These are phyloP conservation scores for Blastomyces gilchristii DNA, from an alignment of 2,329 filamentous ascomycete species.

Conservation along the genomic window DNA sequence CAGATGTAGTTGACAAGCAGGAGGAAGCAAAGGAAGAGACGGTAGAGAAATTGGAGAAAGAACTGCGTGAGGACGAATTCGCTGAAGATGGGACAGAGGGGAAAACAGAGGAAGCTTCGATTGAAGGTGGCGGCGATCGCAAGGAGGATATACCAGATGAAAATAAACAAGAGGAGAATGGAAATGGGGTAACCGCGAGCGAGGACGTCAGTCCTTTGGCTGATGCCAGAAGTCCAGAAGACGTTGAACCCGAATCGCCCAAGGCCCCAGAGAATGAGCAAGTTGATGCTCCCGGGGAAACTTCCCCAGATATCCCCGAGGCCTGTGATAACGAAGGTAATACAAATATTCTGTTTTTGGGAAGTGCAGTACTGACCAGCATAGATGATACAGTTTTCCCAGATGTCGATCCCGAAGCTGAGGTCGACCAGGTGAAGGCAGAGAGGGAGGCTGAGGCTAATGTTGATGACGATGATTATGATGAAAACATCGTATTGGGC, in stretches of 20 bases:
- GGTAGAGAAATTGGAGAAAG: neutral
- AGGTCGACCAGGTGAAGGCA: constrained; percentile 14
- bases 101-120: constrained; percentile 10
- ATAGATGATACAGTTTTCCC: neutral
- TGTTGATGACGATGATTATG: constrained; percentile 7
- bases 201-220: constrained; percentile 1
- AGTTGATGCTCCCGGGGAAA: neutral
- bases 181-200: constrained; percentile 8
- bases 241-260: neutral
- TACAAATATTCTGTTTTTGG: constrained; percentile 6
- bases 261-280: neutral
- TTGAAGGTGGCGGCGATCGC: constrained; percentile 11
- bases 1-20: constrained; percentile 4
- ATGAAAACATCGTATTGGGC: neutral
- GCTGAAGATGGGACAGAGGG: constrained; percentile 6
- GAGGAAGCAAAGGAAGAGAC: neutral
- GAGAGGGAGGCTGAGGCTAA: constrained; percentile 19
- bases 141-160: constrained; percentile 8
- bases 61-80: neutral
- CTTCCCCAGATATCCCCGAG: neutral
- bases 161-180: neutral
- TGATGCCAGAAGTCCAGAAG: neutral
- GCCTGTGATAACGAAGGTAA: constrained; percentile 18
- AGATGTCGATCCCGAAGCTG: constrained; percentile 5
- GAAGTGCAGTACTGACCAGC: neutral